Base-by-base conservation (phyloP, 2,329 filamentous ascomycete genomes). In the Ophiostoma perfectum region DNA sequence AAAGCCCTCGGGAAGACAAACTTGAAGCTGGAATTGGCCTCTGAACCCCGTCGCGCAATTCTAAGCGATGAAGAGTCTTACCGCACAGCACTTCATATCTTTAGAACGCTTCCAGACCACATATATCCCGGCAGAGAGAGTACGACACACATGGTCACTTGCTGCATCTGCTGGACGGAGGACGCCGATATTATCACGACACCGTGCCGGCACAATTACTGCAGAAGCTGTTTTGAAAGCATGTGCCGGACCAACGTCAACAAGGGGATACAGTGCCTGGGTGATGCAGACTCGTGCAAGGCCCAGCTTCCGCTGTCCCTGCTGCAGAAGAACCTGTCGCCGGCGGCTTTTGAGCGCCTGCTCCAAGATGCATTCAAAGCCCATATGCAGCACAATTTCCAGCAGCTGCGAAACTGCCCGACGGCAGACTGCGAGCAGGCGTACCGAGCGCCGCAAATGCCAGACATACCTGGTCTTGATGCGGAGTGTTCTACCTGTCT, bases 401-500 rank as follows among this genome's bases (percentile, higher is more conserved):
- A 74, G 12, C 55, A 70, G 0, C 73, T 83, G 12, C 76, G 74
- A 2, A 77, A 78, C 71, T 84, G 81, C 66, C 78, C 80, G 1
- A 80, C 78, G 0, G 75, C 80, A 0, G 79, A 81, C 70, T 84
- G 81, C 68, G 74, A 71, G 5, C 76, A 77, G 18, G 72, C 82
- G 11, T 83, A 83, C 71, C 78, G 80, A 4, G 66, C 70, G 45
- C 70, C 70, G 4, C 64, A 70, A 42, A 70, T 70, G 16, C 67
- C 64, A 18, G 3, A 36, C 58, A 27, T 27, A 27, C 27, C 27
- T 27, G 58, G 5, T 38, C 2, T 41, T 1, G 3, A 27, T 3
- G 38, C 38, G 4, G 64, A 27, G 5, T 70, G 70, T 0, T 76
- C 75, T 67, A 78, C 74, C 0, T 83, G 81, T 68, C 69, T 74